Conservation (phyloP, 2,329 filamentous ascomycete genomes). For the Fusarium sp. region DNA sequence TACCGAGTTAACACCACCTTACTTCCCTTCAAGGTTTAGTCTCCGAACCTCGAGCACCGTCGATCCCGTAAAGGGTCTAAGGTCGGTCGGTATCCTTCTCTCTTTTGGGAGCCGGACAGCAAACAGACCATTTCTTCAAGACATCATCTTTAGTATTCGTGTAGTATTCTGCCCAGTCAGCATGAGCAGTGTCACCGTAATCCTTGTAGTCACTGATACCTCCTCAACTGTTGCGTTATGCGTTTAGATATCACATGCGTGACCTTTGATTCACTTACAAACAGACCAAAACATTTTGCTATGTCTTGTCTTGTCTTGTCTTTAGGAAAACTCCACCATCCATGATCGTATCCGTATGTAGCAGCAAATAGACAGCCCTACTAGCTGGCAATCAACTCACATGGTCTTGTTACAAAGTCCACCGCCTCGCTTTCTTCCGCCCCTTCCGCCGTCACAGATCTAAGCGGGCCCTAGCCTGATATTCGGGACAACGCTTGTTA, state of each 20-base stretch:
- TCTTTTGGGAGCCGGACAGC: constrained; percentile 26
- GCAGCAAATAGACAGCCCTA: constrained; percentile 14
- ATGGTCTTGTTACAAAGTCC: constrained; percentile 7
- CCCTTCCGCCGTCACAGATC: constrained; percentile 36
- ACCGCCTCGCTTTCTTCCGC: constrained; percentile 38
- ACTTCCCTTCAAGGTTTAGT: constrained; percentile 25
- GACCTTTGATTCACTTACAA: constrained; percentile 13
- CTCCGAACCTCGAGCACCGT: constrained; percentile 26
- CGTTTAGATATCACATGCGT: not conserved
- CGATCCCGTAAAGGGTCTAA: constrained; percentile 17
- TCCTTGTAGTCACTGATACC: not conserved
- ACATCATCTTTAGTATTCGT: not conserved
- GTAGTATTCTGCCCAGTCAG: not conserved
- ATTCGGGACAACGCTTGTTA: constrained; percentile 28
- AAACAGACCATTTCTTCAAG: constrained; percentile 38
- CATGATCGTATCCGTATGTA: constrained; percentile 38
- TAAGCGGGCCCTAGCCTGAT: constrained; percentile 36
- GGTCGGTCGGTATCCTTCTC: constrained; percentile 26
- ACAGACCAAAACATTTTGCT: not conserved
- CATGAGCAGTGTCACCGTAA: not conserved
- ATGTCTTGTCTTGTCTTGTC: constrained; percentile 12
- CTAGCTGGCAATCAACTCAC: constrained; percentile 9
- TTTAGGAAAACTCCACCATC: constrained; percentile 25
- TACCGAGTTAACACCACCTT: not conserved
- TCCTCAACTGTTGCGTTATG: not conserved